Evolutionary conservation across 306 rosid genomes (phyloP).

Genomic region (Cotoneaster glaucophyllus): DNA sequence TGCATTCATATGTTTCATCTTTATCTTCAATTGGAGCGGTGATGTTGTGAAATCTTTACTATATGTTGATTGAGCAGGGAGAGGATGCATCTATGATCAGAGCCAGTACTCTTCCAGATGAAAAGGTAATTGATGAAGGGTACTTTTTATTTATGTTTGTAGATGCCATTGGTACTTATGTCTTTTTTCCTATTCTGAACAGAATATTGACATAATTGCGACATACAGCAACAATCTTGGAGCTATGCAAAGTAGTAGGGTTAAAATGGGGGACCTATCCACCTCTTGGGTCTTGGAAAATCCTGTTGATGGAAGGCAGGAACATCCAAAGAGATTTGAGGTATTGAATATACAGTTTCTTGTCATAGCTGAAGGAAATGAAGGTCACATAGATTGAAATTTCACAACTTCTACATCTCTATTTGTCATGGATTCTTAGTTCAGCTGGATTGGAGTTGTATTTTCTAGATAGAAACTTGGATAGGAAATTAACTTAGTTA

Average conservation of each 20-base stretch:
- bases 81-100: slow-evolving; percentile 27
- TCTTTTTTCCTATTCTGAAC: slow-evolving; percentile 22
- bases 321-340: slow-evolving; percentile 47
- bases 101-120: slow-evolving; percentile 39
- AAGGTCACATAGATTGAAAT: background rate
- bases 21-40: background rate
- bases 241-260: slow-evolving; percentile 54
- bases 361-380: background rate
- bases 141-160: slow-evolving; percentile 10
- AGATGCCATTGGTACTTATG: slow-evolving; percentile 20
- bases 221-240: slow-evolving; percentile 69
- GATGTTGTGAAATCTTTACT: slow-evolving; percentile 12
- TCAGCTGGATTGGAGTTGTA: slow-evolving; percentile 12
- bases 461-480: slow-evolving; percentile 9
- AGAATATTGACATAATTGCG: slow-evolving; percentile 84
- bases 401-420: background rate
- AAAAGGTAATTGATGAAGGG: slow-evolving; percentile 43
- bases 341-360: slow-evolving; percentile 27
- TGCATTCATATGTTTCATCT: background rate
- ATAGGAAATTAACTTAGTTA: slow-evolving; percentile 18
- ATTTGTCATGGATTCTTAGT: background rate
- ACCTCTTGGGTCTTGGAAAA: slow-evolving; percentile 92
- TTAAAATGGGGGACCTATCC: slow-evolving; percentile 72
- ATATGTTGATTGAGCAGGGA: slow-evolving; percentile 36
- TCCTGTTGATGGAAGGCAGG: slow-evolving; percentile 41